Base-by-base conservation (phyloP, 1,284 basidiomycete genomes). In the Trichosporon ovoides region DNA sequence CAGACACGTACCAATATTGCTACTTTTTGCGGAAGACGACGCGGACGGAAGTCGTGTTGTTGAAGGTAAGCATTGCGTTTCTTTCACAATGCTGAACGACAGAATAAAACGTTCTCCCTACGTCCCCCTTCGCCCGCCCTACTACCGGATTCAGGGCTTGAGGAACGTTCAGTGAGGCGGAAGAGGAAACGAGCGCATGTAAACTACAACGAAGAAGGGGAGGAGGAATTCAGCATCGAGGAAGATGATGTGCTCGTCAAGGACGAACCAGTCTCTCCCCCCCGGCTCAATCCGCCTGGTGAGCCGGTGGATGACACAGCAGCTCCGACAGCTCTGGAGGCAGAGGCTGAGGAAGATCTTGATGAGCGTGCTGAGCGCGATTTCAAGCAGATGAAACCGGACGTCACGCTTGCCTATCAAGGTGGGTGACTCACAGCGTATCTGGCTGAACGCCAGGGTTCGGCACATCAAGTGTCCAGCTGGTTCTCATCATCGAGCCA, bases 301-400 rank as follows among this genome's bases (percentile, higher is more conserved):
- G 50, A 58, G 14, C 31, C 48, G 3, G 55, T 34, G n/a, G 57
- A 55, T 31, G 57, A 58, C n/a, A 38, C 28, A 2, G 40, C 40
- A 6, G 20, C 40, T 2, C 40, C 6, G 38, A 56, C 35, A 16
- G 38, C 49, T 28, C 33, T 16, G 12, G 56, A 57, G 14, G 56
- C 28, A 5, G 36, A 43, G 14, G 49, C 36, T 2, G 43, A 46
- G 7, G 22, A 18, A 2, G 38, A 36, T 1, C 38, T 37, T 2
- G 55, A 58, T 5, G 63, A 62, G 14, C 65, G 61, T 10, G 61
- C 65, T 33, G 71, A 73, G 60, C 57, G 55, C 19, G 63, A 61
- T 35, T 70, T 76, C 64, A 76, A 75, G 56, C 72, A 76, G 62
- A 73, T 68, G 68, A 76, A 76, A 56, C 74, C 72, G 5, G 72